These are phyloP conservation scores for Nitzschia sp. DNA, from an alignment of 108 stramenopile species.

Conservation along the genomic window DNA sequence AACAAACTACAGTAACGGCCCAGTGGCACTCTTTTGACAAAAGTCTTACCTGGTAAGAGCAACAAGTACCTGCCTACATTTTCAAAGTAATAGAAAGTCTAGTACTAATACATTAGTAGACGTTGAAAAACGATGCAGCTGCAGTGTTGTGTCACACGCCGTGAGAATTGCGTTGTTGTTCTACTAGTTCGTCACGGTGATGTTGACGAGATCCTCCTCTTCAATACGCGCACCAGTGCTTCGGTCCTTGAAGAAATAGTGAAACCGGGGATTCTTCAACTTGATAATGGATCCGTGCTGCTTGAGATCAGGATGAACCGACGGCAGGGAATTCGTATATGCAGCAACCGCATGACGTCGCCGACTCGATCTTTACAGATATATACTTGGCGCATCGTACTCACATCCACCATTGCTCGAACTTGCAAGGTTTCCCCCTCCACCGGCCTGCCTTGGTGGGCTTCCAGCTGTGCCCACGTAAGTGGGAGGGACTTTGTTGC, in stretches of 20 bases:
- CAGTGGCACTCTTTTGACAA: too few species aligned
- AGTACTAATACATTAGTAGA: too few species aligned
- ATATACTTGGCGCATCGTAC: conserved; percentile 33
- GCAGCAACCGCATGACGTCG: conserved; percentile 25
- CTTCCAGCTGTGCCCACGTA: conserved; percentile 47
- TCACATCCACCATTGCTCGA: conserved; percentile 34
- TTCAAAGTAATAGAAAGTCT: too few species aligned
- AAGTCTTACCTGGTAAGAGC: too few species aligned
- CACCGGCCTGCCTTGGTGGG: conserved; percentile 21
- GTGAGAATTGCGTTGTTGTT: too few species aligned
- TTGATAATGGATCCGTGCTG: conserved; percentile 22
- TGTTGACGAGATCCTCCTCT: conserved; percentile 39
- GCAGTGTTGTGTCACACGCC: too few species aligned
- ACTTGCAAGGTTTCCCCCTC: conserved; percentile 37
- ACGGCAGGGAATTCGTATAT: conserved; percentile 27
- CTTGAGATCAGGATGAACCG: conserved; percentile 35
- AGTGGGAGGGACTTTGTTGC: conserved; percentile 5
- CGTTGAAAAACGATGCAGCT: too few species aligned
- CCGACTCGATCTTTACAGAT: conserved; percentile 43
- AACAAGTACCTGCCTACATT: too few species aligned
- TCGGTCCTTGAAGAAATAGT: conserved; percentile 41
- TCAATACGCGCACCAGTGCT: conserved; percentile 43
- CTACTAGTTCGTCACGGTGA: too few species aligned
- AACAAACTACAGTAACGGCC: too few species aligned
- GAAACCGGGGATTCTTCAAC: conserved; percentile 50